phyloP scores from a whole-genome alignment of 2,329 filamentous ascomycete genomes.

The Pestalotiopsis sp. region DNA sequence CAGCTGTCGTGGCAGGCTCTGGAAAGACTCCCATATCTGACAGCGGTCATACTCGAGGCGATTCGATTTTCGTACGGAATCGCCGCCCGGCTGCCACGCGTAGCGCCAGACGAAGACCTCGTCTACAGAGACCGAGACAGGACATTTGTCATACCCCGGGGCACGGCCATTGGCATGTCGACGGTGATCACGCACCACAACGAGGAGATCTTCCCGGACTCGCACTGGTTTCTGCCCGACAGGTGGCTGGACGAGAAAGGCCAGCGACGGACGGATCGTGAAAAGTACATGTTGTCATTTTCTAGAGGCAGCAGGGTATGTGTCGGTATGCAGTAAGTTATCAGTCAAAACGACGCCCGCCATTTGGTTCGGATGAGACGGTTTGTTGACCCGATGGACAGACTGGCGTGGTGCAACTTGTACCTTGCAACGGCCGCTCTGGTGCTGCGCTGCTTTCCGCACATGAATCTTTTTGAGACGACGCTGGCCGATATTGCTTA shows the following conservation, averaged over 20 bases:
- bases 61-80: constrained; percentile 22
- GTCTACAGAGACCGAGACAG: constrained; percentile 13
- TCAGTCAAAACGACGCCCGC: neutral
- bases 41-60: constrained; percentile 21
- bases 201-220: constrained; percentile 20
- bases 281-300: constrained; percentile 20
- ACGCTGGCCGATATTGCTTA: constrained; percentile 26
- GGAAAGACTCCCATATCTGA: constrained; percentile 23
- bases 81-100: constrained; percentile 16
- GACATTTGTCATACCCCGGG: constrained; percentile 21
- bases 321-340: constrained; percentile 26
- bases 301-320: constrained; percentile 24
- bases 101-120: constrained; percentile 19
- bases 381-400: constrained; percentile 5
- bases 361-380: neutral
- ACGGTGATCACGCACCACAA: constrained; percentile 20
- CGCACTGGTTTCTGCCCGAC: constrained; percentile 22
- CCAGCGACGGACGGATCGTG: constrained; percentile 10
- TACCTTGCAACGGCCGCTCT: constrained; percentile 22
- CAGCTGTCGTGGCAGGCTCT: constrained; percentile 20
- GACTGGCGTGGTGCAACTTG: constrained; percentile 26
- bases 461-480: constrained; percentile 22
- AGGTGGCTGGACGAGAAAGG: constrained; percentile 20
- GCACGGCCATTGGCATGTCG: constrained; percentile 23
- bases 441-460: constrained; percentile 24